Evolutionary conservation across 768 basidiomycete species (phyloP).

Genomic region (Gyrodon lividus): DNA sequence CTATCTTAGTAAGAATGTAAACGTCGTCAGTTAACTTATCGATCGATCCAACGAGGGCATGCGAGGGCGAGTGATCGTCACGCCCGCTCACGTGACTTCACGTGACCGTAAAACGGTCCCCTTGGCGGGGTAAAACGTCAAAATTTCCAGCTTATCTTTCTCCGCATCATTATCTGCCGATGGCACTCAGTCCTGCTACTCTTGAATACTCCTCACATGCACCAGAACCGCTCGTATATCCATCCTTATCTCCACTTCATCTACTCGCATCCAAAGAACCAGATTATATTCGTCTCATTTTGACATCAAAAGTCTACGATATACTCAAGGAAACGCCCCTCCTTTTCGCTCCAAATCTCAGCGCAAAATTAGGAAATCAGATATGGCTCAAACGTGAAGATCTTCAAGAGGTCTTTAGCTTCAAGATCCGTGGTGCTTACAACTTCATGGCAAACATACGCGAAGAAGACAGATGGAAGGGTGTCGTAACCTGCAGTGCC

Average conservation of each 20-base stretch:
- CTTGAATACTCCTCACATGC: constrained; percentile 69
- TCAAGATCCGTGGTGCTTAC: constrained; percentile 98
- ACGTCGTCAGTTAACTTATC: no score
- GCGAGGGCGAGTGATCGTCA: no score
- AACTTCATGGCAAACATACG: constrained; percentile 93
- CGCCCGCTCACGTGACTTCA: no score
- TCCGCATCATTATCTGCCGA: neutral
- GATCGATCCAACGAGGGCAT: no score
- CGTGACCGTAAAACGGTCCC: no score
- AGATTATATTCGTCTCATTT: constrained; percentile 85
- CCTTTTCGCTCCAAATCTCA: constrained; percentile 82
- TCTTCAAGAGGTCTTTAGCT: constrained; percentile 95
- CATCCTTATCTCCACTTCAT: constrained; percentile 64
- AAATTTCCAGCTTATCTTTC: neutral
- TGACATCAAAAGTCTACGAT: constrained; percentile 90
- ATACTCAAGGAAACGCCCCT: constrained; percentile 88
- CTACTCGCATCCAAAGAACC: constrained; percentile 67
- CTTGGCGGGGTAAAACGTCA: no score
- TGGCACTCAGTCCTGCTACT: constrained; percentile 43
- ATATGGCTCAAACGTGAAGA: constrained; percentile 98
- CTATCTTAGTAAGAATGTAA: no score
- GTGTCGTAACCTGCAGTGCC: constrained; percentile 96
- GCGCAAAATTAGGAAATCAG: constrained; percentile 83
- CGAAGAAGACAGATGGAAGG: constrained; percentile 93
- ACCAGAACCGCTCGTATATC: constrained; percentile 64